Conservation (phyloP, 1,284 basidiomycete species). For the Cutaneotrichosporon cyanovorans region DNA sequence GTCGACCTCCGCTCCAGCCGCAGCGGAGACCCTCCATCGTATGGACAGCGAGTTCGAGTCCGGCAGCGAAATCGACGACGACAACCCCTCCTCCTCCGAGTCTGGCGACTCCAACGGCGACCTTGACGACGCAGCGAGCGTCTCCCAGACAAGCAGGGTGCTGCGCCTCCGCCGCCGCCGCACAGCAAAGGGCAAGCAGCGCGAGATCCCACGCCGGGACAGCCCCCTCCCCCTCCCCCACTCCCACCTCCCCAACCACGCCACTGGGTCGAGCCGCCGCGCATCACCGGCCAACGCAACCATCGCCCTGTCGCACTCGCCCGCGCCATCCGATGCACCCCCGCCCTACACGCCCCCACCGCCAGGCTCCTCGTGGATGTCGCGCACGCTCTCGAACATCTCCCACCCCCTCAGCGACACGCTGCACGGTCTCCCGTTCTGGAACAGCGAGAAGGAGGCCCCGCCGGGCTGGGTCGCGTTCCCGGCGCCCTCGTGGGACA, state of each 20-base stretch:
- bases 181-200: conserved; percentile 5
- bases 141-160: conserved; percentile 10
- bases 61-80: conserved; percentile 40
- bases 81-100: conserved; percentile 41
- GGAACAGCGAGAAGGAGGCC: conserved; percentile 7
- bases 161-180: conserved; percentile 7
- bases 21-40: conserved; percentile 2
- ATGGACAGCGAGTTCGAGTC: conserved; percentile 12
- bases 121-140: conserved; percentile 17
- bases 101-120: conserved; percentile 27
- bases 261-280: no score
- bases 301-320: no score
- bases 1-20: conserved; percentile 22
- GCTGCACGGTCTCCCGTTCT: conserved; percentile 27
- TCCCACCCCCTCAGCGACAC: conserved; percentile 32
- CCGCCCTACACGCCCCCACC: conserved; percentile 34
- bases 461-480: conserved; percentile 35
- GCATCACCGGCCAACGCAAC: no score
- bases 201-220: background rate
- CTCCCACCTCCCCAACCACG: no score
- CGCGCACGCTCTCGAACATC: conserved; percentile 34
- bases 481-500: conserved; percentile 41
- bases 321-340: conserved; percentile 25
- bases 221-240: conserved; percentile 4
- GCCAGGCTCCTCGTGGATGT: conserved; percentile 32